A percentile compares a stretch with the other conserved stretches of the same genome.
phyloP scores from a whole-genome alignment of 108 stramenopile species.

The Mediolabrus comicus region DNA sequence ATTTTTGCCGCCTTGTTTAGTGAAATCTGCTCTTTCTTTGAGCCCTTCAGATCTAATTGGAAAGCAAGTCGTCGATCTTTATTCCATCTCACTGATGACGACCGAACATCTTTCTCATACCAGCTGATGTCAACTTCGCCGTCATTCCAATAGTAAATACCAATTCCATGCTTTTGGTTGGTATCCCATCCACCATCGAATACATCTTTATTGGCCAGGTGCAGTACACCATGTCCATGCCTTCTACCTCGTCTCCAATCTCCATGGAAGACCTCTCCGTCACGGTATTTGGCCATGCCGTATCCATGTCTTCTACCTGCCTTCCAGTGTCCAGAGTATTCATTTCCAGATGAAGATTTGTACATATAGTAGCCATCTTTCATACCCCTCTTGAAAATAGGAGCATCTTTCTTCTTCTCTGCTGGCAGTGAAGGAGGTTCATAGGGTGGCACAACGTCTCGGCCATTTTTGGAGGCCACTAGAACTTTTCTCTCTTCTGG shows the following conservation, averaged over 20 bases:
- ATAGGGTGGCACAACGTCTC: conserved; percentile 26
- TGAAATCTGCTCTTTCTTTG: conserved; percentile 33
- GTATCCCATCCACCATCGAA: conserved; percentile 42
- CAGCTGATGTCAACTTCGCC: conserved; percentile 46
- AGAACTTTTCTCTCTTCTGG: conserved; percentile 14
- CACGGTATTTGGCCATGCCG: conserved; percentile 31
- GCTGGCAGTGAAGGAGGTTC: conserved; percentile 19
- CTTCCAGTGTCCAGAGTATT: conserved; percentile 35
- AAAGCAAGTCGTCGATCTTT: conserved; percentile 36
- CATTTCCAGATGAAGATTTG: conserved; percentile 29
- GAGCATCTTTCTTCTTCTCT: conserved; percentile 5
- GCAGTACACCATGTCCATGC: conserved; percentile 33
- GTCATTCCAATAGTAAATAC: conserved; percentile 37
- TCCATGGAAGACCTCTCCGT: conserved; percentile 40
- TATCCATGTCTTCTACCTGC: conserved; percentile 37
- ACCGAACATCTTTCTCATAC: conserved; percentile 34
- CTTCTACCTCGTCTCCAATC: conserved; percentile 37
- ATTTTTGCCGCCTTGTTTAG: conserved; percentile 26
- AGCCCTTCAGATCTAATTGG: conserved; percentile 18
- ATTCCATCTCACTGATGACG: conserved; percentile 41
- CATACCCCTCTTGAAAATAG: conserved; percentile 21
- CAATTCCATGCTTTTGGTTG: conserved; percentile 43
- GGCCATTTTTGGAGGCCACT: conserved; percentile 16
- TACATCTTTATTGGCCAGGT: conserved; percentile 40
- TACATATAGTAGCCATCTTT: conserved; percentile 41